Conservation (phyloP, 1,284 basidiomycete genomes). For the Ustilago xerochloae region DNA sequence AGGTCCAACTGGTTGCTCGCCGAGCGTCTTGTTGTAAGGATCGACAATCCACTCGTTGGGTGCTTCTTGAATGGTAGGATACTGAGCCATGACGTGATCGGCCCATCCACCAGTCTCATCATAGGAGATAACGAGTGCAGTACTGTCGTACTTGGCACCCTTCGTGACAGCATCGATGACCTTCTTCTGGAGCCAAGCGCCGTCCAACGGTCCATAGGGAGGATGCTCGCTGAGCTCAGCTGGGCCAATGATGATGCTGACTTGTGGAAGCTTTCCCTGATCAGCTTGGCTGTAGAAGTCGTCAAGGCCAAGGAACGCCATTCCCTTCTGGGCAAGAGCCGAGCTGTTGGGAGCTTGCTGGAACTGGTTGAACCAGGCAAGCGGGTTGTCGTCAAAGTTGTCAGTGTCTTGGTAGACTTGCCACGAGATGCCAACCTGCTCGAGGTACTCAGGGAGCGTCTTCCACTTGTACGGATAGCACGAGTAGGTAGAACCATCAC, state of each 20-base stretch:
- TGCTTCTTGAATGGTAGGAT: slow-evolving; percentile 23
- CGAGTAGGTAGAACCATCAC: slow-evolving; percentile 24
- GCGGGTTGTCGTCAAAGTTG: slow-evolving; percentile 55
- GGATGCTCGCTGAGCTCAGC: slow-evolving; percentile 60
- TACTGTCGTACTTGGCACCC: slow-evolving; percentile 46
- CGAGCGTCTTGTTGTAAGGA: slow-evolving; percentile 46
- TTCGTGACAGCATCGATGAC: slow-evolving; percentile 56
- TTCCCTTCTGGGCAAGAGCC: slow-evolving; percentile 35
- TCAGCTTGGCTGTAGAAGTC: slow-evolving; percentile 55
- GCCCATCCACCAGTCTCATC: slow-evolving; percentile 62
- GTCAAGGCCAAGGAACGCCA: slow-evolving; percentile 42
- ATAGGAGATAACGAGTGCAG: slow-evolving; percentile 58
- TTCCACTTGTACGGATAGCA: slow-evolving; percentile 55
- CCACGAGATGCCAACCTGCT: slow-evolving; percentile 48
- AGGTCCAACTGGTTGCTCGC: slow-evolving; percentile 50
- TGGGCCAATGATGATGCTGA: slow-evolving; percentile 60
- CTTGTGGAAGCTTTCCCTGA: slow-evolving; percentile 52
- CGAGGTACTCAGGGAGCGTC: slow-evolving; percentile 57
- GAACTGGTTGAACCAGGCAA: slow-evolving; percentile 27
- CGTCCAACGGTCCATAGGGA: slow-evolving; percentile 52
- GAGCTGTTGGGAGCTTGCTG: slow-evolving; percentile 28
- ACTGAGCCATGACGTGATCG: slow-evolving; percentile 51
- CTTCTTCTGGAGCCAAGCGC: slow-evolving; percentile 57
- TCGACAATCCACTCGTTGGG: slow-evolving; percentile 56
- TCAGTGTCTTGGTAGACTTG: slow-evolving; percentile 52